phyloP scores from a whole-genome alignment of 768 basidiomycete species.

The Tephrocybe rancida region DNA sequence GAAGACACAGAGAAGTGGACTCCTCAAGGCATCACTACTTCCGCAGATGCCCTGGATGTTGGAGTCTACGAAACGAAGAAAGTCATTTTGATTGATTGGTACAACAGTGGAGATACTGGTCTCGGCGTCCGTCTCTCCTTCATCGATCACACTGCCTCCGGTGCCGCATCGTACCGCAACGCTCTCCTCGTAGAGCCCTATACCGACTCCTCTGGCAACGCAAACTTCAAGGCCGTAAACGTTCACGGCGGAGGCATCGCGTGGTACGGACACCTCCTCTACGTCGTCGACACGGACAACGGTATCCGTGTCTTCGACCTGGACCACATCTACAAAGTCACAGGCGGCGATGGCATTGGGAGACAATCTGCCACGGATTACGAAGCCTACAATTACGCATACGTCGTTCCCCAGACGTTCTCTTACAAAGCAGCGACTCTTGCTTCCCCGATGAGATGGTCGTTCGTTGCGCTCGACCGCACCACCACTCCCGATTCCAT shows the following conservation, averaged over 20 bases:
- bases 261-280: constrained; percentile 16
- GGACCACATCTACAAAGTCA: constrained; percentile 16
- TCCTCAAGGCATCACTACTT: constrained; percentile 18
- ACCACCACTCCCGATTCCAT: constrained; percentile 16
- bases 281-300: constrained; percentile 15
- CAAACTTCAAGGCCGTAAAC: constrained; percentile 12
- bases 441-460: constrained; percentile 12
- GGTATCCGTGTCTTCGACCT: constrained; percentile 16
- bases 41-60: constrained; percentile 15
- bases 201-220: constrained; percentile 9
- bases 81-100: constrained; percentile 17
- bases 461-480: constrained; percentile 16
- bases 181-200: constrained; percentile 15
- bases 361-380: constrained; percentile 12
- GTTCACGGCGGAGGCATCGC: constrained; percentile 16
- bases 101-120: constrained; percentile 7
- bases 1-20: constrained; percentile 15
- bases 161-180: constrained; percentile 9
- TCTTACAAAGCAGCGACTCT: constrained; percentile 12
- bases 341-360: constrained; percentile 11
- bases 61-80: constrained; percentile 14
- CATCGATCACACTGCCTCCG: constrained; percentile 12
- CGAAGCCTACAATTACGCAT: constrained; percentile 15
- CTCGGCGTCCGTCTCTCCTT: constrained; percentile 17
- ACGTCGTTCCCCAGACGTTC: constrained; percentile 10